Percentiles rank a stretch among this genome's conserved stretches.
phyloP scores from a whole-genome alignment of 2,329 filamentous ascomycete genomes.

The Nemania abortiva region DNA sequence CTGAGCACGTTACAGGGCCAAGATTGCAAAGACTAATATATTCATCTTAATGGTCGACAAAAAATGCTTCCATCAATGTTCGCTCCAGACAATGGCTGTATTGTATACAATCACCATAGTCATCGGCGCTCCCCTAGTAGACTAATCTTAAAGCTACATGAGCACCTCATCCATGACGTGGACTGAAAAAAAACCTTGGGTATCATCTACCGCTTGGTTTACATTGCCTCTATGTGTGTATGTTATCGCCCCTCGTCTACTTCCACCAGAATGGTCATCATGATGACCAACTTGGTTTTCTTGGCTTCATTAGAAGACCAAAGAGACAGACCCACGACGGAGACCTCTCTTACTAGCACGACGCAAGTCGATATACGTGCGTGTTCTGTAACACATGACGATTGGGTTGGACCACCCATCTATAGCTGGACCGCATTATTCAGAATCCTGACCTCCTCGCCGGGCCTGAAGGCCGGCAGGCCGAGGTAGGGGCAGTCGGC shows the following conservation, averaged over 20 bases:
- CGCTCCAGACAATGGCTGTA: constrained; percentile 4
- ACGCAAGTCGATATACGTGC: neutral
- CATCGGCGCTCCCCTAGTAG: neutral
- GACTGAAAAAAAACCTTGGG: neutral
- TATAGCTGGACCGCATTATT: constrained; percentile 88
- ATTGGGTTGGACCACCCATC: constrained; percentile 32
- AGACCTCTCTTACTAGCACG: neutral
- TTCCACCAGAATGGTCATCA: neutral
- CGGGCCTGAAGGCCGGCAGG: constrained; percentile 93
- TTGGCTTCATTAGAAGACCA: neutral
- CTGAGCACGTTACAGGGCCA: no score
- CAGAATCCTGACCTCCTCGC: constrained; percentile 89
- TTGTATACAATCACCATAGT: constrained; percentile 5
- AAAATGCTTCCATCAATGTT: neutral
- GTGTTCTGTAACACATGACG: constrained; percentile 9
- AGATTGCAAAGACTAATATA: no score
- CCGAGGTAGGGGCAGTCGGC: constrained; percentile 63
- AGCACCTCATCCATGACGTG: neutral
- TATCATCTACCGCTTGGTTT: neutral
- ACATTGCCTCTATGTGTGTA: neutral
- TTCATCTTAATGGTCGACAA: neutral
- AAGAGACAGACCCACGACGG: neutral
- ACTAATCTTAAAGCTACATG: neutral
- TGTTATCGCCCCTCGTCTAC: neutral
- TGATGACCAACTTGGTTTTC: neutral